Percentiles rank a stretch among this genome's conserved stretches.
phyloP scores from a whole-genome alignment of 2,329 filamentous ascomycete species.

The Talaromyces sp. region DNA sequence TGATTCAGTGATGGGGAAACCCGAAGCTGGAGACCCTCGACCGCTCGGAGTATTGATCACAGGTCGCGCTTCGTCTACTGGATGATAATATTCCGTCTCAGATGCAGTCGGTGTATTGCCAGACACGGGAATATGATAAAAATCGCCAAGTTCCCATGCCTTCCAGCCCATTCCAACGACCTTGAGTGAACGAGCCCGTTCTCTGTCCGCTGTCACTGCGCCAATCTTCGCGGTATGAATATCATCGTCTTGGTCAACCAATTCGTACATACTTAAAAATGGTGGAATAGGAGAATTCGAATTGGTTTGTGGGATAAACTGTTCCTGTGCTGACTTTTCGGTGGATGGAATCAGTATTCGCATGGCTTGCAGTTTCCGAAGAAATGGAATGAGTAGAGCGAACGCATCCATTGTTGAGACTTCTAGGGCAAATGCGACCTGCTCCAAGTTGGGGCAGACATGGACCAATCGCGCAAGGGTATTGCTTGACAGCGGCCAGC shows the following conservation, averaged over 20 bases:
- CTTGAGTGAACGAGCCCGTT: slow-evolving; percentile 32
- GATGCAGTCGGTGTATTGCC: slow-evolving; percentile 4
- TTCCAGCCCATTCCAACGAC: slow-evolving; percentile 40
- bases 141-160: slow-evolving; percentile 36
- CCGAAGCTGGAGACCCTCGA: not conserved
- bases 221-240: slow-evolving; percentile 31
- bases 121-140: slow-evolving; percentile 31
- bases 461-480: slow-evolving; percentile 52
- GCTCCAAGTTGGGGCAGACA: slow-evolving; percentile 56
- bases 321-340: slow-evolving; percentile 1
- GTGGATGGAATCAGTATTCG: slow-evolving; percentile 38
- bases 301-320: not conserved
- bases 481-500: slow-evolving; percentile 51
- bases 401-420: slow-evolving; percentile 39
- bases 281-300: not conserved
- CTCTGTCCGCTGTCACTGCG: slow-evolving; percentile 31
- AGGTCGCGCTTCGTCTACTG: not conserved
- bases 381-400: slow-evolving; percentile 39
- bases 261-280: slow-evolving; percentile 24
- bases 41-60: not conserved
- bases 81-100: not conserved
- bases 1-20: not conserved
- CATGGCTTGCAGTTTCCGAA: slow-evolving; percentile 39
- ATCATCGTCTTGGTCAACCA: slow-evolving; percentile 39
- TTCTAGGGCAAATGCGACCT: slow-evolving; percentile 53